Percentiles rank a stretch among this genome's conserved stretches.
Evolutionary conservation across 2,329 filamentous ascomycete species (phyloP).

Genomic region (Ceratocystis cacaofunesta): DNA sequence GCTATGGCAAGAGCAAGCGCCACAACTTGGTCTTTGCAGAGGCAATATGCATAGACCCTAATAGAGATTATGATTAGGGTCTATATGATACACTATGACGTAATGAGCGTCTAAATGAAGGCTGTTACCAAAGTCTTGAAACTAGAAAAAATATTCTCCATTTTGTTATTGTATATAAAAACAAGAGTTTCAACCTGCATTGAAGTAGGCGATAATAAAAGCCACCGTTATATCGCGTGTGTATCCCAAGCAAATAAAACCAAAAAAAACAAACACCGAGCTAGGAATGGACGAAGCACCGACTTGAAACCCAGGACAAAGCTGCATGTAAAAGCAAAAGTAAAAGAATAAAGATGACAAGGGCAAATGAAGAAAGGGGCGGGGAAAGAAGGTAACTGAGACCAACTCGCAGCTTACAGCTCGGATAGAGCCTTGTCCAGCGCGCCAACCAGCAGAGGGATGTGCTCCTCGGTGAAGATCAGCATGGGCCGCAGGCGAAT

Average conservation of each 20-base stretch:
- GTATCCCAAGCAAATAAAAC: not conserved
- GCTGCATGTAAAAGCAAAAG: not conserved
- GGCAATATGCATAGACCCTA: too few relatives aligned
- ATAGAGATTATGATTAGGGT: too few relatives aligned
- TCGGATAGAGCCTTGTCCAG: constrained; percentile 14
- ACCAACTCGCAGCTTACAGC: constrained; percentile 5
- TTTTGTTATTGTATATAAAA: not conserved
- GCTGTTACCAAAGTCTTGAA: not conserved
- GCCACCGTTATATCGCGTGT: not conserved
- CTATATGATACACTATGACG: too few relatives aligned
- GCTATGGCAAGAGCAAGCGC: too few relatives aligned
- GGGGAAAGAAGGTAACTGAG: too few relatives aligned
- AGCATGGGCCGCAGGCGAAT: constrained; percentile 67
- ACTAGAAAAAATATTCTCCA: not conserved
- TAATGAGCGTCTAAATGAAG: not conserved
- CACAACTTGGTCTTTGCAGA: too few relatives aligned
- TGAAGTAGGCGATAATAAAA: not conserved
- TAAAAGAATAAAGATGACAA: not conserved
- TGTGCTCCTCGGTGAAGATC: constrained; percentile 61
- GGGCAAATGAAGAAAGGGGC: not conserved
- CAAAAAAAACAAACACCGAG: not conserved
- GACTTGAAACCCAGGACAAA: not conserved
- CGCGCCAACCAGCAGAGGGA: constrained; percentile 11
- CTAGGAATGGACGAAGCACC: not conserved
- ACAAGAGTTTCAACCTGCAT: not conserved